These are phyloP conservation scores for Fusarium musae DNA, from an alignment of 2,329 filamentous ascomycete genomes.

Conservation along the genomic window DNA sequence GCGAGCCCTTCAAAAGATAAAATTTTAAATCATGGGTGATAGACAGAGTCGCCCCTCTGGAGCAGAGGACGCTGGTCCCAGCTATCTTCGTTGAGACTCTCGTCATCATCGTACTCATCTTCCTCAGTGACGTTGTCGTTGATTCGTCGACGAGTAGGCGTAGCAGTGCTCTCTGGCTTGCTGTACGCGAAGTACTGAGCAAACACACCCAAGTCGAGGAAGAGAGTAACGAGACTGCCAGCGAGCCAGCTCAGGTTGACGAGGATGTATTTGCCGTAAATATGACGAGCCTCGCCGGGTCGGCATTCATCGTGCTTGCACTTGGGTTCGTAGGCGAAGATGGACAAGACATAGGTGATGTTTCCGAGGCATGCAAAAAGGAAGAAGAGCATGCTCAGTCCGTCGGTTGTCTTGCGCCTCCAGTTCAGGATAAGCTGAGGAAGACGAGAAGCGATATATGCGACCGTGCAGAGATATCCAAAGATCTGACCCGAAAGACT, in stretches of 20 bases:
- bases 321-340: slow-evolving; percentile 86
- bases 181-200: slow-evolving; percentile 91
- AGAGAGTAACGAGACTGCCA: slow-evolving; percentile 86
- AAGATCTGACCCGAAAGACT: slow-evolving; percentile 87
- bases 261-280: slow-evolving; percentile 85
- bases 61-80: slow-evolving; percentile 57
- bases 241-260: slow-evolving; percentile 93
- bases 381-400: slow-evolving; percentile 94
- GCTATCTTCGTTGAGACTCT: slow-evolving; percentile 41
- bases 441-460: slow-evolving; percentile 90
- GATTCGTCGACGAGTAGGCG: slow-evolving; percentile 13
- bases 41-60: slow-evolving; percentile 47
- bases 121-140: slow-evolving; percentile 34
- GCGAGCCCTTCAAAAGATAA: neutral
- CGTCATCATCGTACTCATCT: slow-evolving; percentile 45
- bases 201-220: slow-evolving; percentile 88
- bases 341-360: slow-evolving; percentile 90
- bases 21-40: slow-evolving; percentile 25
- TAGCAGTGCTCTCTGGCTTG: slow-evolving; percentile 52
- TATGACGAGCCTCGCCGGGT: slow-evolving; percentile 69
- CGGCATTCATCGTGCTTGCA: slow-evolving; percentile 69
- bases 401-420: slow-evolving; percentile 90
- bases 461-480: slow-evolving; percentile 87
- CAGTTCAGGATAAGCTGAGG: slow-evolving; percentile 94
- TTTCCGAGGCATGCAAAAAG: slow-evolving; percentile 97